Evolutionary conservation across 164 flowering plant species (phyloP).

Genomic region (Piper betle): DNA sequence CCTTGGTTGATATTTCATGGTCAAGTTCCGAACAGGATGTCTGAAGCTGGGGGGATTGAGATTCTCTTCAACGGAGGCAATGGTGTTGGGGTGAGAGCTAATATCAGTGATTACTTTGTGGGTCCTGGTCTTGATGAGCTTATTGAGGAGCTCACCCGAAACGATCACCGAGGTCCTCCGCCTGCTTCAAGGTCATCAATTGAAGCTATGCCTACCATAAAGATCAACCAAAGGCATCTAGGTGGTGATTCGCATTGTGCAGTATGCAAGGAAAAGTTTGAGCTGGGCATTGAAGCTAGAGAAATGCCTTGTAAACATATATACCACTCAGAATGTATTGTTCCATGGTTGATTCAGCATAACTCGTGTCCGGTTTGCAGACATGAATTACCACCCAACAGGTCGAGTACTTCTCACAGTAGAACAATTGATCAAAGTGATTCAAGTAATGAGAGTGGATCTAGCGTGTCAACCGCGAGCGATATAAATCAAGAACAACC

Average conservation of each 20-base stretch:
- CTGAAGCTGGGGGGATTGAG: conserved; percentile 49
- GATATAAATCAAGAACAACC: too few relatives aligned
- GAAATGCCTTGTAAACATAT: conserved; percentile 77
- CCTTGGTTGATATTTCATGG: conserved; percentile 75
- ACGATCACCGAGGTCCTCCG: too few relatives aligned
- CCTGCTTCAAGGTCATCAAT: too few relatives aligned
- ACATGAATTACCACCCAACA: conserved; percentile 39
- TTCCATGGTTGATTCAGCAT: conserved; percentile 80
- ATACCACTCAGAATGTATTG: conserved; percentile 72
- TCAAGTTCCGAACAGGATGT: conserved; percentile 52
- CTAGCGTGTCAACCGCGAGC: too few relatives aligned
- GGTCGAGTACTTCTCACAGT: conserved; percentile 20
- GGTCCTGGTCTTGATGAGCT: conserved; percentile 86
- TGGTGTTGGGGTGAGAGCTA: conserved; percentile 50
- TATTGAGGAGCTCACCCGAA: conserved; percentile 47
- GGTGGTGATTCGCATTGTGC: conserved; percentile 67
- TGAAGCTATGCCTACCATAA: too few relatives aligned
- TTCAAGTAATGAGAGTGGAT: too few relatives aligned
- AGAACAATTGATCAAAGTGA: conserved; percentile 4
- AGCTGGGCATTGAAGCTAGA: conserved; percentile 60
- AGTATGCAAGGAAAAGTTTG: conserved; percentile 71
- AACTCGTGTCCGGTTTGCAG: conserved; percentile 91
- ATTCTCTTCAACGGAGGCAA: conserved; percentile 51
- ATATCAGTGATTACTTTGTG: conserved; percentile 57
- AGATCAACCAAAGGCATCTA: too few relatives aligned